Evolutionary conservation across 192 early-diverging fungal genomes (phyloP), one percentile per base, ranked within the genome.

Genomic region (Entophlyctis luteolus): DNA sequence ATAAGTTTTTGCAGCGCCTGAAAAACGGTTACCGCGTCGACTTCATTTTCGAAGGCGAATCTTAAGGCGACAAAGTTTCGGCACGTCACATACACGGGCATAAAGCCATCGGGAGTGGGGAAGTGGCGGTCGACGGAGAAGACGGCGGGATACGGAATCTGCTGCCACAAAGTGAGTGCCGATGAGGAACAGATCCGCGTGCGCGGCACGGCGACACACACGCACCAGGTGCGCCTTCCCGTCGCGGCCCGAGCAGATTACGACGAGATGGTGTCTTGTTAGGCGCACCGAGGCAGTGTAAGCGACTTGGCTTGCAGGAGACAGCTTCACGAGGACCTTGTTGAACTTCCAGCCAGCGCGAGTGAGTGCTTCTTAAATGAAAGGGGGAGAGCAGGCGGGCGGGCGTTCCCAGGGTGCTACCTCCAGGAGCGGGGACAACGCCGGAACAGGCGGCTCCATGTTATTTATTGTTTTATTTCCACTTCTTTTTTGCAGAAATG

Each of bases 111-210:
- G 2, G 57, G 63, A n/a, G 62, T 72, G 22, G 71, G 50, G 57
- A 62, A 68, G 48, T 77, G 76, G 22, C 87, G 82, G 62, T 90
- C 88, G 2, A 93, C 87, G 20, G 88, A 87, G 70, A 91, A 90
- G 25, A 97, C 88, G 39, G 90, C 82, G 18, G 93, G 88, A 69
- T 94, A 95, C 28, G 84, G 83, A n/a, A 94, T 83, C 92, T 57
- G 45, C n/a, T 18, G 5, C 32, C 32, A 57, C 10, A 12, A 22
- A 23, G 23, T 52, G 20, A 52, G 49, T 52, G 23, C 10, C 10
- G 12, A n/a, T n/a, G 49, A 27, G n/a, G n/a, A n/a, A n/a, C n/a
- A n/a, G n/a, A n/a, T 53, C 22, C 1, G 22, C n/a, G 10, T 14
- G n/a, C 42, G n/a, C 42, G 42, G n/a, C 12, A 10, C 10, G 42